Evolutionary conservation across 345 rosid genomes (phyloP), one percentile per base, ranked within the genome.

Genomic region (Corchorus capsularis): DNA sequence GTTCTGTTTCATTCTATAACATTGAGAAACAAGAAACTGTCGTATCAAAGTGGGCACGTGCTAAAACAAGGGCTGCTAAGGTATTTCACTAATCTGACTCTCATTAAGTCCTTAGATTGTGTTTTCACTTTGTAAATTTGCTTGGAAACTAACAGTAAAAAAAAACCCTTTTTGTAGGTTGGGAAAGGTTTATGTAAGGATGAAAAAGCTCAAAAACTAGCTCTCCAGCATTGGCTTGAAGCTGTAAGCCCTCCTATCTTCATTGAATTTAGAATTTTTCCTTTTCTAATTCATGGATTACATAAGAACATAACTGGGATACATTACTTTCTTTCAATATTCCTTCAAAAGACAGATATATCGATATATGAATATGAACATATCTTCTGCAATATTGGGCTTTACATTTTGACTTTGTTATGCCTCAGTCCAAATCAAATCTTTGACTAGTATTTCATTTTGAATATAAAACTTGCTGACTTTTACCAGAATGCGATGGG

Each of bases 151-250:
- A 43, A 78, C 47, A 19, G 27, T 27, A 27, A 27, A 19, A 20
- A 8, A 4, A 0, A 19, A 13, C 57, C 56, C 37, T 47, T 60
- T 39, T 67, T 77, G 41, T 53, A 90, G 94, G 89, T 89, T 60
- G 95, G 93, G 2, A 89, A 91, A 77, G 95, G 93, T 69, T 82
- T 89, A 35, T 85, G 86, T 69, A 89, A 89, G 81, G 89, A 91
- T 83, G 92, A 86, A 78, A 90, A 90, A 27, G 94, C 94, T 80
- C 92, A 89, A 32, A 89, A 90, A 79, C 79, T 90, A 69, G 94
- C 94, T 53, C 87, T 89, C 19, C 91, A 88, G 64, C 94, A 90
- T 81, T 90, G 92, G 94, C 94, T 90, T 76, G 94, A 90, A 90
- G 94, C 92, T 68, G 94, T 90, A 86, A 87, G 91, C 19, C 27